Base-by-base conservation (phyloP, 352 stramenopile genomes). In the Phytophthora fragariaefolia region DNA sequence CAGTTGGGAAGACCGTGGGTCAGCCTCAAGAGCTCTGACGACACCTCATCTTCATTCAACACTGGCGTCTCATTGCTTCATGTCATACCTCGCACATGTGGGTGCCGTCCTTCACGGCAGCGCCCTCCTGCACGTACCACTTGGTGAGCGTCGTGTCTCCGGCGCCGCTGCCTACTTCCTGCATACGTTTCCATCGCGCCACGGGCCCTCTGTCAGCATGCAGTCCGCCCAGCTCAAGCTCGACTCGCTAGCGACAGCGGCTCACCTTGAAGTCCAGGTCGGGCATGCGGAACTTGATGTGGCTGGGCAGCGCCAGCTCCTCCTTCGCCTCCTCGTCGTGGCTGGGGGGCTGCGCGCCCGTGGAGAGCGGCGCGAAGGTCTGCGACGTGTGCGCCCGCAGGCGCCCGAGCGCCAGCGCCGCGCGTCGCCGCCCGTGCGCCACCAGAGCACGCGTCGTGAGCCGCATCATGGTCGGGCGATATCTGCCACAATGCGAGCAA, bases 261-360 rank as follows among this genome's bases (percentile, higher is more conserved):
- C 67, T 20, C 50, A 90, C 83, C 74, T 91, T 83, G 69, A 96
- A 93, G 66, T 96, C 81, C 57, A 96, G 60, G 65, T 96, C 86
- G 22, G 87, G 83, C 83, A 96, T 93, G 66, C 88, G 86, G 74
- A 96, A 94, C 76, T 94, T 94, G 69, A 90, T 89, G 71, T 96
- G 88, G 48, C 68, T 59, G 12, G 88, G 88, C 43, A 96, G 74
- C 38, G 6, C 26, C 17, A 61, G 20, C 38, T 71, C 30, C 43
- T 68, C 30, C 20, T 70, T 26, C 26, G 58, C 54, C 27, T n/a
- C n/a, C n/a, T n/a, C n/a, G n/a, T n/a, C n/a, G 18, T 61, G 53
- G 22, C 13, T 50, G 12, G 24, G 40, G 8, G 64, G 57, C 23
- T 15, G n/a, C 6, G 23, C 45, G 2, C 17, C 32, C 30, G 58